A percentile compares a stretch with the other conserved stretches of the same genome.
phyloP scores from a whole-genome alignment of 2,329 filamentous ascomycete species.

The Diaporthe nobilis region DNA sequence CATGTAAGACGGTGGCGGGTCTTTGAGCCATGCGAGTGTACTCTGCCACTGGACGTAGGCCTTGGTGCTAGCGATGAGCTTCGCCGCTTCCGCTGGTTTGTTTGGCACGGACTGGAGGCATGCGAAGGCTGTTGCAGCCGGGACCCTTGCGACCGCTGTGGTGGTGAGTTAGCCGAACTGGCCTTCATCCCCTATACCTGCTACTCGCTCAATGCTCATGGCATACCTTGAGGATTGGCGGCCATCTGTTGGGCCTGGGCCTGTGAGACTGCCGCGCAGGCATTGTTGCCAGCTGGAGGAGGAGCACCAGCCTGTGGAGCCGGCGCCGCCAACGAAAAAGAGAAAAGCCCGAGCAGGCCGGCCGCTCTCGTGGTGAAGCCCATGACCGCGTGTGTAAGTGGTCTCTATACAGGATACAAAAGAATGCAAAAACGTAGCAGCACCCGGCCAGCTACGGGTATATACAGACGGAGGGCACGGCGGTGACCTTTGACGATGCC shows the following conservation, averaged over 20 bases:
- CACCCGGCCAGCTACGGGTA: slow-evolving; percentile 37
- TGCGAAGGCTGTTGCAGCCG: slow-evolving; percentile 53
- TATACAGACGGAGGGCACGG: slow-evolving; percentile 15
- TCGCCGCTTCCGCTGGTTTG: slow-evolving; percentile 51
- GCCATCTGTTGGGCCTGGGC: slow-evolving; percentile 32
- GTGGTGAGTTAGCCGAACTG: slow-evolving; percentile 7
- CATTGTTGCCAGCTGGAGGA: slow-evolving; percentile 26
- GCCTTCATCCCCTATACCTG: no score
- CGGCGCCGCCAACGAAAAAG: slow-evolving; percentile 29
- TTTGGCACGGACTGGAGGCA: slow-evolving; percentile 58
- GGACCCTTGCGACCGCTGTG: slow-evolving; percentile 50
- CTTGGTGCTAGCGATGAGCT: slow-evolving; percentile 55
- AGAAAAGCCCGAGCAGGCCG: slow-evolving; percentile 33
- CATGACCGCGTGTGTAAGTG: slow-evolving; percentile 21
- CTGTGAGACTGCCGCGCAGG: slow-evolving; percentile 35
- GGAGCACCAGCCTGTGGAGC: slow-evolving; percentile 22
- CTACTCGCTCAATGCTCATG: neutral
- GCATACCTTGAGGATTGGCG: slow-evolving; percentile 22
- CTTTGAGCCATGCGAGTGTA: slow-evolving; percentile 62
- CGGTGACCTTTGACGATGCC: slow-evolving; percentile 29
- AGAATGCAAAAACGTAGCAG: slow-evolving; percentile 33
- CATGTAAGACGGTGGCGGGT: slow-evolving; percentile 66
- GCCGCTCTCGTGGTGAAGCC: slow-evolving; percentile 30
- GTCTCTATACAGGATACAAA: neutral
- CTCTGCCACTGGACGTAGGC: slow-evolving; percentile 64